A percentile compares a stretch with the other conserved stretches of the same genome.
Conservation (phyloP, 495 filamentous ascomycete genomes). For the Oidiodendron maius region DNA sequence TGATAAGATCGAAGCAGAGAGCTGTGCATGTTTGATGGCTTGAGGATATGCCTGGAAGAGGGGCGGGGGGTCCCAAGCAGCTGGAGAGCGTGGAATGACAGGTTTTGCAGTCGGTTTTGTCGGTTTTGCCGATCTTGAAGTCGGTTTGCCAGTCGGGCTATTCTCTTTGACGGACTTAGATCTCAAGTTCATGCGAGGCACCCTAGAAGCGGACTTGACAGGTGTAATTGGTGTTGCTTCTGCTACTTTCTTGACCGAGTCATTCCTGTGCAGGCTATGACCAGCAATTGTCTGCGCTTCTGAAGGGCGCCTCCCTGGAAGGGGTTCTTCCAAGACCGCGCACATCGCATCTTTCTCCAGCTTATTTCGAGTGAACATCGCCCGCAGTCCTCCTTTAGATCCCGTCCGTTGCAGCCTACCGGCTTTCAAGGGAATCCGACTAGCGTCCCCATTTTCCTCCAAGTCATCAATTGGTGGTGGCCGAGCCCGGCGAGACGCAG, state of each 20-base stretch:
- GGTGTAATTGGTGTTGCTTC: slow-evolving; percentile 15
- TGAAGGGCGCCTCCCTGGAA: background rate
- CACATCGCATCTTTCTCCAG: slow-evolving; percentile 8
- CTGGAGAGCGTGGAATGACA: slow-evolving; percentile 21
- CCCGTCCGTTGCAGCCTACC: slow-evolving; percentile 33
- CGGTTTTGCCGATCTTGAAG: slow-evolving; percentile 10
- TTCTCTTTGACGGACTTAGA: slow-evolving; percentile 33
- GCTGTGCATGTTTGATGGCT: slow-evolving; percentile 51
- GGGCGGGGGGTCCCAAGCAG: slow-evolving; percentile 70
- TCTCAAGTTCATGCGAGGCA: slow-evolving; percentile 17
- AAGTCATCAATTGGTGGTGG: slow-evolving; percentile 13
- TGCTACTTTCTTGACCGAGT: slow-evolving; percentile 27
- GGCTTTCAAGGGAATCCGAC: slow-evolving; percentile 13
- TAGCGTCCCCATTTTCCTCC: background rate
- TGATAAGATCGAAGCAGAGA: slow-evolving; percentile 45
- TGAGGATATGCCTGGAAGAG: slow-evolving; percentile 91
- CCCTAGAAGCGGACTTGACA: slow-evolving; percentile 2
- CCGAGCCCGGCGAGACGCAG: slow-evolving; percentile 13
- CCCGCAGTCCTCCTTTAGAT: slow-evolving; percentile 43
- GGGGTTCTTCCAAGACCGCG: slow-evolving; percentile 12
- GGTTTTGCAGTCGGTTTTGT: slow-evolving; percentile 7
- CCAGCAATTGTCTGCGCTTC: slow-evolving; percentile 20
- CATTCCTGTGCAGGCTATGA: slow-evolving; percentile 18
- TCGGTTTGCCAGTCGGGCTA: slow-evolving; percentile 16
- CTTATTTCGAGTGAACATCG: slow-evolving; percentile 33